Evolutionary conservation across 2,329 filamentous ascomycete species (phyloP).

Genomic region (Byssochlamys sp.): DNA sequence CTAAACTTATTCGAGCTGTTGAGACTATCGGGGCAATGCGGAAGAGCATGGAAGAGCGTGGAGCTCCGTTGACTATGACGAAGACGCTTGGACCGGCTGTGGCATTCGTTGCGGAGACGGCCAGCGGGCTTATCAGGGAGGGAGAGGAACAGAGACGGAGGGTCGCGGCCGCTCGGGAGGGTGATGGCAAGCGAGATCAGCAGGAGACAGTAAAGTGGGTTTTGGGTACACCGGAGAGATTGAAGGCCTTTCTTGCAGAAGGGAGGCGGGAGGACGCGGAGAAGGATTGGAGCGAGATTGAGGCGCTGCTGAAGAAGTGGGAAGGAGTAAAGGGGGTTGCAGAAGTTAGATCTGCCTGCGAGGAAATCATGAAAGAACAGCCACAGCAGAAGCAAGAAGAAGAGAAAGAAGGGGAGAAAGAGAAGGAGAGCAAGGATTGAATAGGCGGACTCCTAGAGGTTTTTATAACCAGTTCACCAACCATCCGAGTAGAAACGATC

Average conservation of each 20-base stretch:
- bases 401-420: not conserved
- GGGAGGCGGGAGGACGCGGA: conserved; percentile 32
- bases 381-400: conserved; percentile 5
- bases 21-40: conserved; percentile 76
- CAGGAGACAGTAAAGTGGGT: conserved; percentile 39
- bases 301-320: conserved; percentile 33
- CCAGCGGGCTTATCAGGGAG: conserved; percentile 29
- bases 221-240: conserved; percentile 29
- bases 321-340: conserved; percentile 34
- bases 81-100: conserved; percentile 35
- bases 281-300: conserved; percentile 34
- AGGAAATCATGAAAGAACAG: conserved; percentile 25
- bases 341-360: conserved; percentile 31
- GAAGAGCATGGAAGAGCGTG: conserved; percentile 37
- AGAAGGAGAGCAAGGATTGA: not conserved
- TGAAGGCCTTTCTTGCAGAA: conserved; percentile 29
- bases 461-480: not conserved
- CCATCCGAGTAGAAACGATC: not conserved
- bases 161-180: conserved; percentile 16
- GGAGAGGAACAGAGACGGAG: conserved; percentile 25
- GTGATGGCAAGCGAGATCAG: conserved; percentile 18
- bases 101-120: conserved; percentile 37
- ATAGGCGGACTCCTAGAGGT: not conserved
- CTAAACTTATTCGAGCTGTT: conserved; percentile 89
- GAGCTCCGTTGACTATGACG: conserved; percentile 37